phyloP scores from a whole-genome alignment of 2,329 filamentous ascomycete genomes.

The Ophiocordyceps sinensis region DNA sequence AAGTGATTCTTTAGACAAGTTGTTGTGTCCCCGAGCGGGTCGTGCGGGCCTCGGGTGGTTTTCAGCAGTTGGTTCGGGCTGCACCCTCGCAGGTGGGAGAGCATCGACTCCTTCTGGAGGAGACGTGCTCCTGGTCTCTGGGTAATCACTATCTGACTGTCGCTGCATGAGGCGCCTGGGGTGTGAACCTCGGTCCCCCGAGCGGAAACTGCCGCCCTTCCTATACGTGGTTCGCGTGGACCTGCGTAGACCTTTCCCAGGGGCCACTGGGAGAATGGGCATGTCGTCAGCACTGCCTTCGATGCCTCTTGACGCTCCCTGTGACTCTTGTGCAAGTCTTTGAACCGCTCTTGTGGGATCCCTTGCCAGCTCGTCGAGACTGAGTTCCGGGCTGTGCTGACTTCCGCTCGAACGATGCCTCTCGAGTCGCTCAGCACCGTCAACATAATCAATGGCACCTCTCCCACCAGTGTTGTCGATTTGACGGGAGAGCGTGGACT shows the following conservation, averaged over 20 bases:
- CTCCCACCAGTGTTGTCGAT: slow-evolving; percentile 57
- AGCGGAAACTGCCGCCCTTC: slow-evolving; percentile 68
- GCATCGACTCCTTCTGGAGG: slow-evolving; percentile 31
- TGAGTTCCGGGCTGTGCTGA: slow-evolving; percentile 44
- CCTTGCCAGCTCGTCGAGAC: slow-evolving; percentile 67
- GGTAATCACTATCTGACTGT: slow-evolving; percentile 41
- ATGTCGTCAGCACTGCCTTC: slow-evolving; percentile 50
- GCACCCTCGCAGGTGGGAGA: slow-evolving; percentile 43
- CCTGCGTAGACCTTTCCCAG: slow-evolving; percentile 66
- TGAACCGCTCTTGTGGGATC: slow-evolving; percentile 61
- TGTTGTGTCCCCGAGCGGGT: slow-evolving; percentile 28
- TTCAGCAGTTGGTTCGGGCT: slow-evolving; percentile 52
- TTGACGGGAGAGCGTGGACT: slow-evolving; percentile 89
- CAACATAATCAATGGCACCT: slow-evolving; percentile 52
- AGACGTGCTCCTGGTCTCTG: slow-evolving; percentile 13
- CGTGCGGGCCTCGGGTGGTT: slow-evolving; percentile 48
- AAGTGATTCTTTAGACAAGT: slow-evolving; percentile 30
- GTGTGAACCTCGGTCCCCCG: slow-evolving; percentile 60
- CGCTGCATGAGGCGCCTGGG: slow-evolving; percentile 56
- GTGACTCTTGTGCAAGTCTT: slow-evolving; percentile 46
- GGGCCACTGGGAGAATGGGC: slow-evolving; percentile 69
- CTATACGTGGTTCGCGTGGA: slow-evolving; percentile 88
- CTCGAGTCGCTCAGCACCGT: slow-evolving; percentile 70
- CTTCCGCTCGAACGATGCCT: slow-evolving; percentile 49
- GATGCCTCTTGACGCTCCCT: slow-evolving; percentile 26